Percentiles rank a stretch among this genome's conserved stretches.
Conservation (phyloP, 164 flowering plant species). For the Dillenia suffruticosa region DNA sequence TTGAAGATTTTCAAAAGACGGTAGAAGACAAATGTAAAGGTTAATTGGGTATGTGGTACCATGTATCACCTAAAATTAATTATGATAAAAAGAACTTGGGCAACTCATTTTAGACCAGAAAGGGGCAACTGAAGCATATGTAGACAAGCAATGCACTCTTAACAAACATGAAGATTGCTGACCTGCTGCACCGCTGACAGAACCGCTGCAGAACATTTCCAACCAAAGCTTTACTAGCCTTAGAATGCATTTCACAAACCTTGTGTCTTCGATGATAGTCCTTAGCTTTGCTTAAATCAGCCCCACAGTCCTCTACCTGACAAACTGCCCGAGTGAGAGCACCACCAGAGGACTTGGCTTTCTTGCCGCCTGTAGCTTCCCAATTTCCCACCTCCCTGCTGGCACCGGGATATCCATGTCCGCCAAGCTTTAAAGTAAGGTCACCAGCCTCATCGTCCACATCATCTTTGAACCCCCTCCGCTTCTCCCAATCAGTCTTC, state of each 20-base stretch:
- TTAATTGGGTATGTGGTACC: too few relatives aligned
- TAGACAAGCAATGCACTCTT: too few relatives aligned
- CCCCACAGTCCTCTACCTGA: conserved; percentile 54
- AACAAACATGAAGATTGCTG: not conserved
- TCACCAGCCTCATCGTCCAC: conserved; percentile 20
- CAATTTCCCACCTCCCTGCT: conserved; percentile 24
- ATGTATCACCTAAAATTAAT: too few relatives aligned
- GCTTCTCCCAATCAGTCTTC: conserved; percentile 25
- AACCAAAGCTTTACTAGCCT: conserved; percentile 38
- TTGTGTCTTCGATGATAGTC: conserved; percentile 62
- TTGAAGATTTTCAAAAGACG: too few relatives aligned
- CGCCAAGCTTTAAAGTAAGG: conserved; percentile 45
- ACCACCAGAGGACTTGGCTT: conserved; percentile 26
- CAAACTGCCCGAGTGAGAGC: conserved; percentile 39
- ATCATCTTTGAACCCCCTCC: conserved; percentile 37
- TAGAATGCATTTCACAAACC: conserved; percentile 62
- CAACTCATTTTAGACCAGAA: too few relatives aligned
- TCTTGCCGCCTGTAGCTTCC: conserved; percentile 37
- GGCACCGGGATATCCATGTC: conserved; percentile 14
- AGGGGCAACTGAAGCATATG: too few relatives aligned
- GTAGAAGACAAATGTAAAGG: too few relatives aligned
- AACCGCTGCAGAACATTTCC: conserved; percentile 49
- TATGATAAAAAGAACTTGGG: too few relatives aligned
- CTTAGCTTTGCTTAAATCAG: conserved; percentile 46
- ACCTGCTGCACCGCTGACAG: conserved; percentile 73